Evolutionary conservation across 148 eudicot genomes (phyloP), one percentile per base, ranked within the genome.

Genomic region (Silene latifolia): DNA sequence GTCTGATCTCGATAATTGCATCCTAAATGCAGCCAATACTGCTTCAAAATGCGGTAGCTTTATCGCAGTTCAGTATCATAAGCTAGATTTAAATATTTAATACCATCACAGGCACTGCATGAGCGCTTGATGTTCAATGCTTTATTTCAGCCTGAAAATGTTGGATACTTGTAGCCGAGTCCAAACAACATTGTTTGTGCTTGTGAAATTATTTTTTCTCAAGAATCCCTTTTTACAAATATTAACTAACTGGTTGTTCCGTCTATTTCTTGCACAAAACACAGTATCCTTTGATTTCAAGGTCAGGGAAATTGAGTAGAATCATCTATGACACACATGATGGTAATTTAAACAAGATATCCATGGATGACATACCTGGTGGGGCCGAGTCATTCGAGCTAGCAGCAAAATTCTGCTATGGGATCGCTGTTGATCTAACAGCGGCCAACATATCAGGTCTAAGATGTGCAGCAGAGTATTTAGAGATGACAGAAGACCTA

Each of bases 401-500:
- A 32, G 99, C 96, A 11, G 92, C 99, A 14, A 96, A 90, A 29
- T 96, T 96, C 88, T 92, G 99, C 77, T 96, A 96, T 47, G 99
- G 99, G 58, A 86, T 96, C 53, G 90, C 92, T 1, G 92, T 96
- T 39, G 97, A 96, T 84, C 89, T 96, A 18, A 87, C 98, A 44
- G 98, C 98, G 53, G 78, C 93, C 42, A 93, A 88, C 83, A 95
- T 92, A 80, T 92, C 99, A 2, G 91, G 97, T 75, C 89, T 96
- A 46, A 79, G 99, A 61, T 96, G 99, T 57, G 88, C 98, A 0
- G 94, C 99, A 9, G 99, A 95, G 82, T 95, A 84, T 64, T 84
- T 95, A 0, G 99, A 95, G 80, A 95, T 95, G 99, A 95, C 99
- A 4, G 98, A 92, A 80, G 98, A 96, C 76, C 76, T 96, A 25